phyloP scores from a whole-genome alignment of 768 basidiomycete genomes.

The Naganishia friedmannii region DNA sequence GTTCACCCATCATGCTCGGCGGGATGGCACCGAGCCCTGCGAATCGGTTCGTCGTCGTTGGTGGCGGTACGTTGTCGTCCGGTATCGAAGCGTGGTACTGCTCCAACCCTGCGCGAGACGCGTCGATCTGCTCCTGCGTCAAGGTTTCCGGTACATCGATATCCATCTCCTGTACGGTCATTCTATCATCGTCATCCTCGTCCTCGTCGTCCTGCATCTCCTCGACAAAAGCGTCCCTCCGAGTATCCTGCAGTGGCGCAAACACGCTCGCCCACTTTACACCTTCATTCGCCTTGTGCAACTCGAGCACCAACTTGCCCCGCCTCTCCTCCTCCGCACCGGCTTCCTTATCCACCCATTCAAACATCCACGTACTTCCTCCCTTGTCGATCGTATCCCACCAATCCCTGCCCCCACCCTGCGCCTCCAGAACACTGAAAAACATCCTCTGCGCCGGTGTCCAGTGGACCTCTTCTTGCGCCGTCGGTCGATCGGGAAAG shows the following conservation, averaged over 20 bases:
- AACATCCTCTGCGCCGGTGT: not conserved
- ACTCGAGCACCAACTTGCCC: conserved; percentile 73
- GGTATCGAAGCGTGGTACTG: conserved; percentile 59
- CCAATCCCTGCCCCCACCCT: conserved; percentile 28
- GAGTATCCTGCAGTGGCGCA: conserved; percentile 49
- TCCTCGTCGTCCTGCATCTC: conserved; percentile 33
- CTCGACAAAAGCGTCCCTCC: not conserved
- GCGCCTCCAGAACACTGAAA: not conserved
- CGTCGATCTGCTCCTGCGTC: conserved; percentile 74
- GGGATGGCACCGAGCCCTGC: conserved; percentile 58
- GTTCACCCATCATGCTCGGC: conserved; percentile 57
- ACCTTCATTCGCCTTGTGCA: conserved; percentile 79
- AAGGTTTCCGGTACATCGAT: conserved; percentile 81
- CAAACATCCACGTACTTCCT: conserved; percentile 91
- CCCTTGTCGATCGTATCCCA: conserved; percentile 78
- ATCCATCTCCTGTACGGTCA: conserved; percentile 53
- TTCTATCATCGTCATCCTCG: conserved; percentile 44
- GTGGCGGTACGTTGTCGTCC: too few relatives aligned
- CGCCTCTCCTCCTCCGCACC: not conserved
- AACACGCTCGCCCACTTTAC: conserved; percentile 88
- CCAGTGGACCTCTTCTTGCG: not conserved
- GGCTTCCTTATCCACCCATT: conserved; percentile 45
- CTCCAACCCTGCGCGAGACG: conserved; percentile 75
- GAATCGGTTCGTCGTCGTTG: not conserved
- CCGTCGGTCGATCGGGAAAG: not conserved